phyloP scores from a whole-genome alignment of 495 filamentous ascomycete genomes.

The Aspergillus kassunensis region DNA sequence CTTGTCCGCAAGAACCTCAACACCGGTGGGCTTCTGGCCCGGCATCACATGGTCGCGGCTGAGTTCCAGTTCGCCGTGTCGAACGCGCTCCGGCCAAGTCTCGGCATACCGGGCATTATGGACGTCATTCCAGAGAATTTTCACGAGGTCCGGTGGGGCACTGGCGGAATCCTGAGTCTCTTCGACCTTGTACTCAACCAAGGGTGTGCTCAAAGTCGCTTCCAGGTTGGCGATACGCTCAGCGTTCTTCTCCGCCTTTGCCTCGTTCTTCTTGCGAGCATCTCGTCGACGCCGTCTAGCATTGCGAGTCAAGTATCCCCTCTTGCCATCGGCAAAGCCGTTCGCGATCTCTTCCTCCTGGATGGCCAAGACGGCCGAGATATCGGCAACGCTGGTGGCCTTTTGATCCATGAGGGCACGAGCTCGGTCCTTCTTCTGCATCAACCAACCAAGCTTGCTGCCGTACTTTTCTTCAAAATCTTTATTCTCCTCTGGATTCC shows the following conservation, averaged over 20 bases:
- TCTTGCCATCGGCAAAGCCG: constrained; percentile 27
- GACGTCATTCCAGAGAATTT: constrained; percentile 67
- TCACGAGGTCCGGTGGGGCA: constrained; percentile 34
- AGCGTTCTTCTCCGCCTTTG: constrained; percentile 30
- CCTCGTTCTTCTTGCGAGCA: constrained; percentile 37
- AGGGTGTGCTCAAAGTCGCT: constrained; percentile 23
- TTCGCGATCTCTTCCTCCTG: constrained; percentile 40
- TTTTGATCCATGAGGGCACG: constrained; percentile 76
- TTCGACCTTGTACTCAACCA: constrained; percentile 28
- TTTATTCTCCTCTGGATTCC: constrained; percentile 41
- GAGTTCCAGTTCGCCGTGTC: constrained; percentile 51
- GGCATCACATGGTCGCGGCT: constrained; percentile 36
- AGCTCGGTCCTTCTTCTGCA: constrained; percentile 55
- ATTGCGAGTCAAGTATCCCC: constrained; percentile 31
- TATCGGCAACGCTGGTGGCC: constrained; percentile 81
- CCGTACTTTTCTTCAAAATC: constrained; percentile 44
- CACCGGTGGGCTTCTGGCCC: constrained; percentile 24
- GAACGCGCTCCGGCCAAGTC: constrained; percentile 65
- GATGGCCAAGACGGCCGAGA: constrained; percentile 70
- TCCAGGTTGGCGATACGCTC: constrained; percentile 29
- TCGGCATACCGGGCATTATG: constrained; percentile 62
- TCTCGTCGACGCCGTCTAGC: constrained; percentile 28
- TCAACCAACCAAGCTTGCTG: constrained; percentile 39
- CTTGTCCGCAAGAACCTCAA: constrained; percentile 37
- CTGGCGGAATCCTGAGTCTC: constrained; percentile 28